These are phyloP conservation scores for Priceomyces fermenticarens DNA, from an alignment of 805 yeast species.

Conservation along the genomic window DNA sequence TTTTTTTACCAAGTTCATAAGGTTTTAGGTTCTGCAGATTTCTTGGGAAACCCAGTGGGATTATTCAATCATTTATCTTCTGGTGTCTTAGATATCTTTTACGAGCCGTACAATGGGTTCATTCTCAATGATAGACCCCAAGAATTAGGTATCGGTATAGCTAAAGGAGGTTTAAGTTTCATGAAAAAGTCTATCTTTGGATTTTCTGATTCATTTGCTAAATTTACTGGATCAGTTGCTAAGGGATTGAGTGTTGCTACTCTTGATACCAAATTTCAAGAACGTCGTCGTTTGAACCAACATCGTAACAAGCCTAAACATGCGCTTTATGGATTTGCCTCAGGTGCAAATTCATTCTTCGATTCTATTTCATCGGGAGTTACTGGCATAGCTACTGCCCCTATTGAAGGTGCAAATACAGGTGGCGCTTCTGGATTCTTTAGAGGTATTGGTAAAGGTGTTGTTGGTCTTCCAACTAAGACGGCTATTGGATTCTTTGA, in stretches of 20 bases:
- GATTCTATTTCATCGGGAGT: constrained; percentile 87
- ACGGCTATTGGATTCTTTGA: constrained; percentile 95
- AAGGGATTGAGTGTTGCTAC: constrained; percentile 92
- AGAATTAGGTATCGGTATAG: constrained; percentile 91
- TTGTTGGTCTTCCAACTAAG: constrained; percentile 95
- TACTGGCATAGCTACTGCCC: constrained; percentile 86
- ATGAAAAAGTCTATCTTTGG: constrained; percentile 94
- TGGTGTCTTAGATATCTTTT: constrained; percentile 93
- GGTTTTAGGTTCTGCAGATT: constrained; percentile 92
- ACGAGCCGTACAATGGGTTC: constrained; percentile 96
- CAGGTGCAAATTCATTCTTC: constrained; percentile 85
- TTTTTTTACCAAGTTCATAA: constrained; percentile 89
- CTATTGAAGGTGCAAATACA: constrained; percentile 82
- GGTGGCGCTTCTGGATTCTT: constrained; percentile 92
- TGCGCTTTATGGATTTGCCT: constrained; percentile 78
- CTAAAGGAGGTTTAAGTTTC: constrained; percentile 94
- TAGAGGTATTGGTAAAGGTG: constrained; percentile 90
- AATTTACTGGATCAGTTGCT: constrained; percentile 90
- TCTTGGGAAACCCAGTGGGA: constrained; percentile 96
- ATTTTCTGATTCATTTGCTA: constrained; percentile 87
- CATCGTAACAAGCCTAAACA: constrained; percentile 79
- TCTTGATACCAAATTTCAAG: constrained; percentile 81
- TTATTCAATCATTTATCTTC: constrained; percentile 88
- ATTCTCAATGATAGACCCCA: constrained; percentile 93
- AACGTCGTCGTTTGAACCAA: constrained; percentile 68